Base-by-base conservation (phyloP, 2,329 filamentous ascomycete species). In the Beauveria sp. region DNA sequence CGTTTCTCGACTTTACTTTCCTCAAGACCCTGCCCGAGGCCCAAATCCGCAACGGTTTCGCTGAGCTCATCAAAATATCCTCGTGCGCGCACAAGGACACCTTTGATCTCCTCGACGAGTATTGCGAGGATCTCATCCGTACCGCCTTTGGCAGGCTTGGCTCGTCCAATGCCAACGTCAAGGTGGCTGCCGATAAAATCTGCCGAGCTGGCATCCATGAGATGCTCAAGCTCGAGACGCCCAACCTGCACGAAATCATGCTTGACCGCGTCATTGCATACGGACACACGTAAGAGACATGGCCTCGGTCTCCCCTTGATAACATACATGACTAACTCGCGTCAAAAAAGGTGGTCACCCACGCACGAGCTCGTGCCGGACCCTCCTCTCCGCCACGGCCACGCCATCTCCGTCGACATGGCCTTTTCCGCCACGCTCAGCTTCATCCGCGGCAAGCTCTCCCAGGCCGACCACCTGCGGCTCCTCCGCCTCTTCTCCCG, bases 361-460 rank as follows among this genome's bases (percentile, higher is more conserved):
- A 78, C 89, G 6, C 86, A 90, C 69, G 88, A 90, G 73, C 80
- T 91, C 10, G 79, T 88, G 0, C 87, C 88, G 0, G 81, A 87
- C 56, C 84, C 85, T 0, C 87, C 87, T 1, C 80, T 90, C 49
- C 84, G 87, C 48, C 88, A 90, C 70, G 88, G 88, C 3, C 88
- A 90, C 69, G 88, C 88, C 66, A 90, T 90, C 66, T 88, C 85
- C 2, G 88, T 90, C 64, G 88, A 90, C 70, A 90, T 90, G 88
- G 88, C 87, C 0, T 90, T 87, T 74, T 88, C 86, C 0, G 87
- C 87, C 0, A 90, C 88, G 0, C 78, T 90, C 4, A 85, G 87
- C 20, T 82, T 86, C 69, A 72, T 78, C 63, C 82, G 85, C n/a
- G 84, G 85, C 4, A 75, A 88, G 0, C 77, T 90, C 10, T 80